Evolutionary conservation across 768 basidiomycete genomes (phyloP), one percentile per base, ranked within the genome.

Genomic region (Suillus paluster): DNA sequence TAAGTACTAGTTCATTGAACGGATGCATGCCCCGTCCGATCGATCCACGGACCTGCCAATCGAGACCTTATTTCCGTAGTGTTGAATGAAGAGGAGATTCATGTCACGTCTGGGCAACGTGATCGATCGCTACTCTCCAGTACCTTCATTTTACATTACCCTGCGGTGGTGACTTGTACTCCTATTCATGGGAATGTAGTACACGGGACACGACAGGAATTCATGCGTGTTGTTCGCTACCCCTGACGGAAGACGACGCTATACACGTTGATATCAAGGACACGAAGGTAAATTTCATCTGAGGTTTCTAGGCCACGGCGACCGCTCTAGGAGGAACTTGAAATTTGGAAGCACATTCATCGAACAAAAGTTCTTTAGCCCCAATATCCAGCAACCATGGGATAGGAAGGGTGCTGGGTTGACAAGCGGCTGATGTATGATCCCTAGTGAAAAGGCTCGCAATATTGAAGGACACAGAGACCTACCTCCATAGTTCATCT

Each of bases 401-500:
- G 90, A 76, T 94, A 89, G 6, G 78, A 73, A 9, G 91, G 86
- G 65, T 89, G 80, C 63, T 86, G 78, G n/a, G 75, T 78, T 12
- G 72, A 72, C 57, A 85, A 65, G 58, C 75, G 79, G 60, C 83
- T 85, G 59, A 54, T 4, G 48, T 54, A 64, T 41, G 52, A 41
- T 19, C 57, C 25, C 19, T 53, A 53, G 27, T 34, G 66, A 58
- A 69, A 62, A 39, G 23, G 54, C 54, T 39, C 10, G 5, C 59
- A 54, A 36, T 56, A 30, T 44, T 19, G 30, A 21, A 63, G 41
- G 50, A n/a, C 2, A 53, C 60, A 15, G 19, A 63, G 34, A 81
- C 87, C 64, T 73, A 93, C 92, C 75, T 81, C 86, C 87, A 93
- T 25, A 86, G 69, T 44, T 88, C 84, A 58, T 91, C 90, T 5